Conservation (phyloP, 208 protist species). For the Wallacemonas sp. region DNA sequence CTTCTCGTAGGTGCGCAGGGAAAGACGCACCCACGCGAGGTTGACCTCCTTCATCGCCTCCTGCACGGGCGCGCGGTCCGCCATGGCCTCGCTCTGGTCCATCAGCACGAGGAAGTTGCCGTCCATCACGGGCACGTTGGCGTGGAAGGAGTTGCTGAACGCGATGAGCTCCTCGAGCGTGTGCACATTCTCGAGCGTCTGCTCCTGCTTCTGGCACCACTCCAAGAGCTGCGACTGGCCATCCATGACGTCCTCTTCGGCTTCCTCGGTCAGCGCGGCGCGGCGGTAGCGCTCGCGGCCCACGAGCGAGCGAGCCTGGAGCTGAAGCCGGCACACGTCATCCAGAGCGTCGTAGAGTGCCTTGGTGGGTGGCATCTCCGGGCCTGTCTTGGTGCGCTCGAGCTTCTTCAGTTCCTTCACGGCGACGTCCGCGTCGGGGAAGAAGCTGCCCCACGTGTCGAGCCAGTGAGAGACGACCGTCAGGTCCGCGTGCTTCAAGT, state of each 20-base stretch:
- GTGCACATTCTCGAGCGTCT: slow-evolving; percentile 57
- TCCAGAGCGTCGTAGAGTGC: slow-evolving; percentile 62
- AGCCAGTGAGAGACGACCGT: slow-evolving; percentile 53
- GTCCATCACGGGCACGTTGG: slow-evolving; percentile 84
- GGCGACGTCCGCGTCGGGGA: slow-evolving; percentile 31
- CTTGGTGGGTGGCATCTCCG: slow-evolving; percentile 38
- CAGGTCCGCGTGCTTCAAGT: slow-evolving; percentile 49
- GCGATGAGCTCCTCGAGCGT: slow-evolving; percentile 53
- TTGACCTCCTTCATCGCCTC: slow-evolving; percentile 77
- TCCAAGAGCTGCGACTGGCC: slow-evolving; percentile 64
- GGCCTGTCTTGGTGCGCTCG: slow-evolving; percentile 29
- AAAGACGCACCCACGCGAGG: slow-evolving; percentile 57
- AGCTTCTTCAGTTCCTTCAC: slow-evolving; percentile 39
- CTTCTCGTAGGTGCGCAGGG: slow-evolving; percentile 64
- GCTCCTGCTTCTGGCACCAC: slow-evolving; percentile 83
- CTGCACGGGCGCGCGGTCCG: slow-evolving; percentile 37
- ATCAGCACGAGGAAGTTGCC: slow-evolving; percentile 85
- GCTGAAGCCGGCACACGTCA: slow-evolving; percentile 68
- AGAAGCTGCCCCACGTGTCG: slow-evolving; percentile 68
- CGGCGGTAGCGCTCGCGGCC: slow-evolving; percentile 67
- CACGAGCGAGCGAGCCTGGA: slow-evolving; percentile 67
- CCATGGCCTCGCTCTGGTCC: slow-evolving; percentile 68
- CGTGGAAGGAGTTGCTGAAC: slow-evolving; percentile 71
- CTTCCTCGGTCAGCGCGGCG: slow-evolving; percentile 45
- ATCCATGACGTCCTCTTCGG: slow-evolving; percentile 62